A percentile compares a stretch with the other conserved stretches of the same genome.
phyloP scores from a whole-genome alignment of 306 rosid genomes.

The Hippophae gyantsensis region DNA sequence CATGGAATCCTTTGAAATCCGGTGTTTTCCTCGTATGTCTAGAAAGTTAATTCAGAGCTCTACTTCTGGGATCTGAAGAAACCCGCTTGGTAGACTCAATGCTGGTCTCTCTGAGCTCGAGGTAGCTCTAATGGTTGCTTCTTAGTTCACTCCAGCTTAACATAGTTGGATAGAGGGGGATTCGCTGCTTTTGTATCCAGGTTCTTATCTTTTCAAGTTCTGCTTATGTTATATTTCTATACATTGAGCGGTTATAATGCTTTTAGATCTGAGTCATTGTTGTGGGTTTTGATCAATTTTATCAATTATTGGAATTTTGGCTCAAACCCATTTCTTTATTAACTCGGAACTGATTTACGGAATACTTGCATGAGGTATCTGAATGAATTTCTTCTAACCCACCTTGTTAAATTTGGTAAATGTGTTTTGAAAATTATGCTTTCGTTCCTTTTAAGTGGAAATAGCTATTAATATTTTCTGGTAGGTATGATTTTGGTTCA shows the following conservation, averaged over 20 bases:
- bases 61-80: no score
- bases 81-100: neutral
- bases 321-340: neutral
- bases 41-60: neutral
- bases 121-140: slow-evolving; percentile 22
- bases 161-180: neutral
- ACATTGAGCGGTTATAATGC: neutral
- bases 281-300: slow-evolving; percentile 4
- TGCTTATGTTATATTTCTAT: neutral
- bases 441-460: slow-evolving; percentile 1
- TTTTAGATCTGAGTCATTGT: slow-evolving; percentile 48
- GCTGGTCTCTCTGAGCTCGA: slow-evolving; percentile 9
- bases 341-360: neutral
- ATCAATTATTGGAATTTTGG: neutral
- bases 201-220: slow-evolving; percentile 13
- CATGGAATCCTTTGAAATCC: no score
- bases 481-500: slow-evolving; percentile 24
- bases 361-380: neutral
- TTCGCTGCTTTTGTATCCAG: slow-evolving; percentile 15
- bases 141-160: slow-evolving; percentile 6
- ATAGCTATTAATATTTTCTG: slow-evolving; percentile 11
- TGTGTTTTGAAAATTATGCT: slow-evolving; percentile 16
- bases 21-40: neutral
- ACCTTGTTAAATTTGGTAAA: slow-evolving; percentile 29
- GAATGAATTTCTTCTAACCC: neutral